Percentiles rank a stretch among this genome's conserved stretches.
These are phyloP conservation scores for Wickerhamiella domercqiae DNA, from an alignment of 805 yeast genomes.

Conservation along the genomic window DNA sequence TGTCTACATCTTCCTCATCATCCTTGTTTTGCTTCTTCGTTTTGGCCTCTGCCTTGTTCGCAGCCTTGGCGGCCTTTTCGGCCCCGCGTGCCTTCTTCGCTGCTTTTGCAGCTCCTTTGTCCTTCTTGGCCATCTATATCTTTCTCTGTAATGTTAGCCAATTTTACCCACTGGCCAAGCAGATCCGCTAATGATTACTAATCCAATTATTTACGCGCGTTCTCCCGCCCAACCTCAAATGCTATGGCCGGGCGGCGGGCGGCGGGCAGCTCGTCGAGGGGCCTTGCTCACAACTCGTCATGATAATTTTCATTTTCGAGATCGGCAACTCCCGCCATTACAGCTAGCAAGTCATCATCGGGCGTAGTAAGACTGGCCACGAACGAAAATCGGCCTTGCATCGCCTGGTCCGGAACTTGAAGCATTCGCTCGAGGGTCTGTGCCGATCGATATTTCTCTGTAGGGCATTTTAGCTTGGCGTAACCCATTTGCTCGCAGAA, in stretches of 20 bases:
- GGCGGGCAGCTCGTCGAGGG: no score
- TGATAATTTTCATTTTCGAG: constrained; percentile 3
- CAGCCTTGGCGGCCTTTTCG: constrained; percentile 63
- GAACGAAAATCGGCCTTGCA: constrained; percentile 19
- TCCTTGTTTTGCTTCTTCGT: constrained; percentile 50
- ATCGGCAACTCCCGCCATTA: constrained; percentile 17
- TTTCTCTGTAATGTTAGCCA: not conserved
- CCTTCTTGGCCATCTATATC: constrained; percentile 64
- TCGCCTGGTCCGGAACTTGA: constrained; percentile 20
- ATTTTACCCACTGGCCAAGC: no score
- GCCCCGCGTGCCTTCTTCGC: constrained; percentile 83
- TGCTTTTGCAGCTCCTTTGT: constrained; percentile 70
- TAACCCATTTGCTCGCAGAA: constrained; percentile 19
- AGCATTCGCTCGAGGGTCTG: constrained; percentile 13
- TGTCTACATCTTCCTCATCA: constrained; percentile 72
- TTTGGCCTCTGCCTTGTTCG: constrained; percentile 57
- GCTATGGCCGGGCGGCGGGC: no score
- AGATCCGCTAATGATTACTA: no score
- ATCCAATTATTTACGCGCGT: no score
- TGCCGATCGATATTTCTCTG: constrained; percentile 8
- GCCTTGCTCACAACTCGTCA: constrained; percentile 8
- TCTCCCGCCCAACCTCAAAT: no score
- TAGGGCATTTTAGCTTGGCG: constrained; percentile 20
- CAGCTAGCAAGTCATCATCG: constrained; percentile 11
- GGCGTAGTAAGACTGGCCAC: constrained; percentile 18